Base-by-base conservation (phyloP, 2,329 filamentous ascomycete genomes). In the Colletotrichum acutatum region DNA sequence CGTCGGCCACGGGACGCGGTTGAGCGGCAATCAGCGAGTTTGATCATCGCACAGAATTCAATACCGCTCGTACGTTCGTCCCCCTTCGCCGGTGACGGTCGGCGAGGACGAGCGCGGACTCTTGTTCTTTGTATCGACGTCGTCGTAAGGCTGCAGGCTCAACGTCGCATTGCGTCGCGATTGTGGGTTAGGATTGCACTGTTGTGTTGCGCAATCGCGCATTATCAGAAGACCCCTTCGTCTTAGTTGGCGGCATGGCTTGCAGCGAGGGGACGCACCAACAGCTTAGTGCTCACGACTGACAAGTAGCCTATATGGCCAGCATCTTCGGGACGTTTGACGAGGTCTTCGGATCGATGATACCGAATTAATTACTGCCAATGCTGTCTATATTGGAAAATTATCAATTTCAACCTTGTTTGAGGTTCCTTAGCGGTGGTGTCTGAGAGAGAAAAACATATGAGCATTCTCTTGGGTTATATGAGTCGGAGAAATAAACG, bases 11-110 rank as follows among this genome's bases (percentile, higher is more conserved):
- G 5, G 14, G 32, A 11, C 22, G 49, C 37, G 65, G 37, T 24
- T 62, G 37, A 32, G 24, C 37, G 42, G 30, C 58, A 26, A n/a
- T 53, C 24, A 4, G 22, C 12, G 37, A 22, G 66, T 68, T 72
- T 68, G 57, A 69, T 68, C 65, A 19, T 32, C 42, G 24, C 14
- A 1, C 16, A 5, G 19, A 49, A 19, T 12, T 37, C n/a, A 49
- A 72, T 63, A 65, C 65, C 16, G 19, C 52, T 68, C 64, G 56
- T 66, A 70, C n/a, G 57, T 58, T 68, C 5, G 12, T 8, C 37
- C 11, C 11, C 42, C 42, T 49, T 22, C 37, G 37, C 37, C 37
- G 37, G 6, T 28, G 37, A 16, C 37, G 37, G 6, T 28, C 16
- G 11, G 5, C 30, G 24, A 57, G 14, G 4, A 42, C 46, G 37